Evolutionary conservation across 2,329 filamentous ascomycete genomes (phyloP).

Genomic region (Calcarisporium arbuscula): DNA sequence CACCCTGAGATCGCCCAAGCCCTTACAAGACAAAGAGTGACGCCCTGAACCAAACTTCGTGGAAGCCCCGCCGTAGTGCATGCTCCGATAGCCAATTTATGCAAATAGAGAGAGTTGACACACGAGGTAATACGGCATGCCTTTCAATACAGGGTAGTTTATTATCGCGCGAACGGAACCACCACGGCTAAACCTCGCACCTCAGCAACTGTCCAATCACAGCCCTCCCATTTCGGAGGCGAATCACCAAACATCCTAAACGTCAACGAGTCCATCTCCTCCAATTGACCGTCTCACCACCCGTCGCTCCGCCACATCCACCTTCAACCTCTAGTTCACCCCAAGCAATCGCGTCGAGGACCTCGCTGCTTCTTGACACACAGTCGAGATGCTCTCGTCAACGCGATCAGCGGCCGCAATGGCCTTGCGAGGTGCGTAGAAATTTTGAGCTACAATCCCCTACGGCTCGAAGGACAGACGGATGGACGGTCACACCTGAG

Average conservation of each 20-base stretch:
- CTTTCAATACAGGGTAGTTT: no score
- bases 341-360: conserved; percentile 1
- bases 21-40: no score
- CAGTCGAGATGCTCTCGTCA: conserved; percentile 38
- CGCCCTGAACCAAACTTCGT: no score
- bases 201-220: conserved; percentile 21
- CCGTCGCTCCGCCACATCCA: conserved; percentile 6
- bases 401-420: conserved; percentile 46
- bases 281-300: conserved; percentile 12
- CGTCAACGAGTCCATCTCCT: conserved; percentile 16
- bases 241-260: conserved; percentile 20
- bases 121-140: no score
- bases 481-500: no score
- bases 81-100: no score
- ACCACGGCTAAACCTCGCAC: conserved; percentile 23
- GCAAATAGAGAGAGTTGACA: no score
- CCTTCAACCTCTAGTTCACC: neutral
- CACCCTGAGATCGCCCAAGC: no score
- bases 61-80: no score
- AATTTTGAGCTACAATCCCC: conserved; percentile 6
- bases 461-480: no score
- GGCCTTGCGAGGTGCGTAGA: conserved; percentile 44
- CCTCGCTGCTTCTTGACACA: neutral
- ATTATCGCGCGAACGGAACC: no score
- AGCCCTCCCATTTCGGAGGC: conserved; percentile 23